Evolutionary conservation across 306 rosid genomes (phyloP), one percentile per base, ranked within the genome.

Genomic region (Luffa acutangula): DNA sequence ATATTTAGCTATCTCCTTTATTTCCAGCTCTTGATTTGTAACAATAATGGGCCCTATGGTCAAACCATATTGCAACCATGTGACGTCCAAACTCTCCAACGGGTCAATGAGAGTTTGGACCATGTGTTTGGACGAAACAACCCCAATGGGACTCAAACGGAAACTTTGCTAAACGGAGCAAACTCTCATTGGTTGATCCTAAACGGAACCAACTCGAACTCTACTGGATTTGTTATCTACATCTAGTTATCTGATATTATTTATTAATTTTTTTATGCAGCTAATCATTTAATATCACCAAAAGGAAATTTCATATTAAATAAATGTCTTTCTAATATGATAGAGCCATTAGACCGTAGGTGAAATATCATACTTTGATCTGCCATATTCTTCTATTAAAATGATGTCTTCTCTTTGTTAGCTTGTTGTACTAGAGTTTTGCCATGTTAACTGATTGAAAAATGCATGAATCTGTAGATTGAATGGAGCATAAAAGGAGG

Each of bases 401-500:
- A 46, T 78, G 81, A 76, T 80, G 64, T 78, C 77, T 63, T 80
- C 46, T 39, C 7, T 2, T 60, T 20, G 51, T 84, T 82, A 64
- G 60, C 83, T 80, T 70, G 75, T 59, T 63, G 31, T 49, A 43
- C 34, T 82, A 77, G 78, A 76, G 52, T 76, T 79, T 78, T 79
- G 3, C 52, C 43, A 9, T 51, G 18, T 17, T 83, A 79, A 53
- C 72, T 72, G 65, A 77, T 80, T 49, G 80, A 25, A 79, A 3
- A 25, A 58, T 52, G 80, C 84, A 75, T 72, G 58, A 48, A 49
- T 80, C 11, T 86, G 85, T 79, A 95, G 99, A 95, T 95, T 85
- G 99, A 95, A 89, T 95, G 96, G 89, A 93, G 75, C 84, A 84
- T 93, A 78, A 89, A 80, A 86, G 93, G 89, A 83, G 97, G 97